These are phyloP conservation scores for Fusarium kyushuense DNA, from an alignment of 2,329 filamentous ascomycete species.

Conservation along the genomic window DNA sequence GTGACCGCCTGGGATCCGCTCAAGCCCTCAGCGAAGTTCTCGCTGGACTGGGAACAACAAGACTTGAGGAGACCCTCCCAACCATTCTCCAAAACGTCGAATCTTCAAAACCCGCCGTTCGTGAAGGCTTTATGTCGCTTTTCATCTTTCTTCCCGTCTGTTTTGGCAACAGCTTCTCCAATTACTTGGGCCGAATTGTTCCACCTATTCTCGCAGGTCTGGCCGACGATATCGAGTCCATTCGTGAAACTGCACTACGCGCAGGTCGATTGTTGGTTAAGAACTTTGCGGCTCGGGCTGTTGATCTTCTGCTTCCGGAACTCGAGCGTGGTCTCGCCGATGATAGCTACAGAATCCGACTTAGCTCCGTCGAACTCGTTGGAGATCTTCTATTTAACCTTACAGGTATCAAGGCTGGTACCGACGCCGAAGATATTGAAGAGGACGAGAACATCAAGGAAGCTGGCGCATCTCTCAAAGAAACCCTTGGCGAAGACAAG, in stretches of 20 bases:
- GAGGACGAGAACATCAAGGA: conserved; percentile 85
- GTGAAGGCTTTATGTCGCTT: conserved; percentile 99
- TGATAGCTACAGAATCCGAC: conserved; percentile 95
- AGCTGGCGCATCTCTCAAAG: conserved; percentile 91
- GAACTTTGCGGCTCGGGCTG: conserved; percentile 95
- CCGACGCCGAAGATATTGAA: conserved; percentile 81
- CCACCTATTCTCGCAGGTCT: conserved; percentile 93
- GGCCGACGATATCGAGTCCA: conserved; percentile 95
- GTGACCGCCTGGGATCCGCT: conserved; percentile 93
- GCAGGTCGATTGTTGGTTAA: conserved; percentile 96
- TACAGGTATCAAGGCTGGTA: conserved; percentile 87
- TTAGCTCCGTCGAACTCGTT: conserved; percentile 97
- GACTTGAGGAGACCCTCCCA: conserved; percentile 94
- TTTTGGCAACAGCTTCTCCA: conserved; percentile 98
- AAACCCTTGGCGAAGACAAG: conserved; percentile 94
- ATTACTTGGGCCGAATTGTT: conserved; percentile 94
- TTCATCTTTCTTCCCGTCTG: conserved; percentile 99
- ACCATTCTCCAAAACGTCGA: conserved; percentile 97
- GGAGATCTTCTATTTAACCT: conserved; percentile 98
- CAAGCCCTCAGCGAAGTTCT: conserved; percentile 97
- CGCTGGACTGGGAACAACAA: conserved; percentile 90
- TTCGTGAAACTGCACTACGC: conserved; percentile 94
- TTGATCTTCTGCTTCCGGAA: conserved; percentile 93
- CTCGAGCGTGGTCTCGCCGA: conserved; percentile 97
- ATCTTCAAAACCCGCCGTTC: conserved; percentile 88